These are phyloP conservation scores for Eucalyptus marginata DNA, from an alignment of 345 rosid genomes.

Conservation along the genomic window DNA sequence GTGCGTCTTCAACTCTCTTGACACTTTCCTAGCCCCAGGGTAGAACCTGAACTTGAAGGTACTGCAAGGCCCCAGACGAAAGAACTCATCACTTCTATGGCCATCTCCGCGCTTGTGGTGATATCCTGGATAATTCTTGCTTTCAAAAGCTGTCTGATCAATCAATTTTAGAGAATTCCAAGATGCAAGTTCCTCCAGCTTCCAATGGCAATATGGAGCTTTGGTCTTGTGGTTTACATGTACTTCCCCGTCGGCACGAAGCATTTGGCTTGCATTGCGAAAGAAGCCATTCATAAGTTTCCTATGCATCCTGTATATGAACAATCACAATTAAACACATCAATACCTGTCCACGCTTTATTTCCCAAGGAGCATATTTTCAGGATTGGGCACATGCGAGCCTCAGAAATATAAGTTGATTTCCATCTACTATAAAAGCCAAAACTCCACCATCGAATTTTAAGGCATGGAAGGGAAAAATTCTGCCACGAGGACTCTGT, in stretches of 20 bases:
- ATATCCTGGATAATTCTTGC: constrained; percentile 33
- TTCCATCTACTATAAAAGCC: background rate
- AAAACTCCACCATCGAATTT: background rate
- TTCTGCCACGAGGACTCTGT: background rate
- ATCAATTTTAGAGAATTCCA: constrained; percentile 10
- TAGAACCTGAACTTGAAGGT: constrained; percentile 34
- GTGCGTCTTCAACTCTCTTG: background rate
- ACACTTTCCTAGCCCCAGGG: background rate
- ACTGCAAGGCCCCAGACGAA: constrained; percentile 32
- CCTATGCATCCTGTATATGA: constrained; percentile 28
- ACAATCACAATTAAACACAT: background rate
- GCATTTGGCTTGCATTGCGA: constrained; percentile 15
- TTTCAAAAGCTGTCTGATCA: constrained; percentile 10
- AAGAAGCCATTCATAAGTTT: constrained; percentile 29
- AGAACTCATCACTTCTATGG: constrained; percentile 26
- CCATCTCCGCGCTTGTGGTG: constrained; percentile 42
- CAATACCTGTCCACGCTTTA: background rate
- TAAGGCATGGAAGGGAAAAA: background rate
- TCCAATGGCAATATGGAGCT: constrained; percentile 36
- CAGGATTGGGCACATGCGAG: background rate
- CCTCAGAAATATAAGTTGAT: background rate
- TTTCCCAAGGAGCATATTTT: background rate
- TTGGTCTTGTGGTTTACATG: constrained; percentile 52
- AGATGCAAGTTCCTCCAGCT: constrained; percentile 36
- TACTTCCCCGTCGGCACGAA: constrained; percentile 22